These are phyloP conservation scores for Saccharomyces hybrid DNA, from an alignment of 1,139 yeast species.

Conservation along the genomic window DNA sequence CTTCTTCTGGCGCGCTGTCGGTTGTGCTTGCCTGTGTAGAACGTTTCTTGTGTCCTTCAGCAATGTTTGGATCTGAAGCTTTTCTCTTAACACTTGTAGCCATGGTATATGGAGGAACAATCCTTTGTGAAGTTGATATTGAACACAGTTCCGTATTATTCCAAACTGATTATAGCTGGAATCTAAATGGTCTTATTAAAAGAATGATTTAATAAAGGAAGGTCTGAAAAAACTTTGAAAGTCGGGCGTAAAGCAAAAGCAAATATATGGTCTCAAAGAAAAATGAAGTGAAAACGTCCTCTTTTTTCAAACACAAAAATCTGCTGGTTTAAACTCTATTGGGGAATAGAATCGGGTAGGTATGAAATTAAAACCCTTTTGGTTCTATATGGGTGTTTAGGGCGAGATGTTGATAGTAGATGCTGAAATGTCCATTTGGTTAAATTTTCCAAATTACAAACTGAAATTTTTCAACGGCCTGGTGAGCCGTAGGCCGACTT, in stretches of 20 bases:
- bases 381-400: background rate
- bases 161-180: background rate
- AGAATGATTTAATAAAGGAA: background rate
- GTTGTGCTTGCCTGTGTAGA: constrained; percentile 1
- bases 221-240: background rate
- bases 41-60: constrained; percentile 1
- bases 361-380: background rate
- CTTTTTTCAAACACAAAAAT: background rate
- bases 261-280: background rate
- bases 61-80: constrained; percentile 3
- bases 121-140: background rate
- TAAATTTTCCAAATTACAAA: background rate
- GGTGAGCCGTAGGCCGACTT: background rate
- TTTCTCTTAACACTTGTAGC: constrained; percentile 12
- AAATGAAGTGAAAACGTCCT: background rate
- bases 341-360: background rate
- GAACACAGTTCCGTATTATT: background rate
- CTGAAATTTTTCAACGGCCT: constrained; percentile 1
- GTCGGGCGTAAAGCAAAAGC: background rate
- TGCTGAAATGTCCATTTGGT: background rate
- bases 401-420: background rate
- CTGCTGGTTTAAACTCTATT: background rate
- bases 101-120: constrained; percentile 4
- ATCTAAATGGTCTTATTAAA: background rate
- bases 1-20: constrained; percentile 15